phyloP scores from a whole-genome alignment of 2,329 filamentous ascomycete species.

The Alternaria triticina region DNA sequence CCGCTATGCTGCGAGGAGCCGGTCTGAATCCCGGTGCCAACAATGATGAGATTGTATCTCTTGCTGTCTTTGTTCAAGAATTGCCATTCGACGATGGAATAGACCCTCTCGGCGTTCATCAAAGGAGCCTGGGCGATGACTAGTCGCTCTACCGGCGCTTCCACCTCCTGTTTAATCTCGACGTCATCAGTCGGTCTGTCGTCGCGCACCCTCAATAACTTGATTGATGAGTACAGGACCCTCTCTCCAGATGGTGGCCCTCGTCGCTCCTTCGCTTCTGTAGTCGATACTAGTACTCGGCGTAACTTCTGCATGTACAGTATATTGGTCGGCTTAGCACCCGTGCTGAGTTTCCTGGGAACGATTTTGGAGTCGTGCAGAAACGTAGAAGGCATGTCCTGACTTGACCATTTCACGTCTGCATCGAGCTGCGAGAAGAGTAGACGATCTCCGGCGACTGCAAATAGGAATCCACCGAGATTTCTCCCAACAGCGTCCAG shows the following conservation, averaged over 20 bases:
- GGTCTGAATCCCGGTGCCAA: conserved; percentile 55
- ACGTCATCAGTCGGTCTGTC: conserved; percentile 20
- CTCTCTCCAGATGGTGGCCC: conserved; percentile 42
- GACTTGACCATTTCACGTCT: conserved; percentile 28
- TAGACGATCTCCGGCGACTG: conserved; percentile 55
- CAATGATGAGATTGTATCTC: conserved; percentile 67
- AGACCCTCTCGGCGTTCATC: conserved; percentile 63
- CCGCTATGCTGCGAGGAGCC: conserved; percentile 29
- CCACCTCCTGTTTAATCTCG: conserved; percentile 33
- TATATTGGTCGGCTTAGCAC: conserved; percentile 42
- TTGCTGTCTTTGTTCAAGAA: conserved; percentile 61
- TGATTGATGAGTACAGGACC: conserved; percentile 45
- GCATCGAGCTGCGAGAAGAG: conserved; percentile 56
- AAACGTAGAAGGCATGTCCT: not conserved
- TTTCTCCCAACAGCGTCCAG: conserved; percentile 48
- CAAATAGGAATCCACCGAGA: conserved; percentile 55
- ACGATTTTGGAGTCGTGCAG: conserved; percentile 21
- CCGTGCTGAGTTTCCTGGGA: conserved; percentile 35
- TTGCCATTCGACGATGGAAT: conserved; percentile 69
- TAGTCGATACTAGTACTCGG: conserved; percentile 58
- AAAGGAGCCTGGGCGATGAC: conserved; percentile 63
- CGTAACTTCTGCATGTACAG: conserved; percentile 54
- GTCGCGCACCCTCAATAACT: conserved; percentile 32
- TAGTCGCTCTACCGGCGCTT: conserved; percentile 43
- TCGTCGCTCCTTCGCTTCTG: conserved; percentile 42